phyloP scores from a whole-genome alignment of 1,284 basidiomycete genomes.

The Spongispora temasekensis region DNA sequence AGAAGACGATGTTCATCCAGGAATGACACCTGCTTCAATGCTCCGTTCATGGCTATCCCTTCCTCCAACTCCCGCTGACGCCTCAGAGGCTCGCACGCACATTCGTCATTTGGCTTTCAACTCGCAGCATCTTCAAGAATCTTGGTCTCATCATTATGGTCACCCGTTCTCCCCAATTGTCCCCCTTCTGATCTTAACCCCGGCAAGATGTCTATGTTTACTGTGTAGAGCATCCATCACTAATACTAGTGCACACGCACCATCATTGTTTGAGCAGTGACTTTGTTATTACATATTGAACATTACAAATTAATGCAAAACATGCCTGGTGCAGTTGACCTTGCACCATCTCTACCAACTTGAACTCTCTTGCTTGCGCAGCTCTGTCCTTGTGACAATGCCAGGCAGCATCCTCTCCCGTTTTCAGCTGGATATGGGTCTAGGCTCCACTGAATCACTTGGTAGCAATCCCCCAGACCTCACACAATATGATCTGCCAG shows the following conservation, averaged over 20 bases:
- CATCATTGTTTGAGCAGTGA: too few relatives aligned
- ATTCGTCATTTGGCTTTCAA: slow-evolving; percentile 94
- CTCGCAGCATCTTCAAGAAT: slow-evolving; percentile 86
- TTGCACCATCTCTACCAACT: too few relatives aligned
- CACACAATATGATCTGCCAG: too few relatives aligned
- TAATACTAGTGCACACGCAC: too few relatives aligned
- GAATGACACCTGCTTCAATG: slow-evolving; percentile 48
- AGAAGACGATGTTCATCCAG: slow-evolving; percentile 38
- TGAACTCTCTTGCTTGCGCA: background rate
- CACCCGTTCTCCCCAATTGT: slow-evolving; percentile 92
- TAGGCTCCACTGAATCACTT: background rate
- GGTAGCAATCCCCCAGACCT: background rate
- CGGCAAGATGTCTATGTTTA: slow-evolving; percentile 90
- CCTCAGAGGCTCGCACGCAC: slow-evolving; percentile 80
- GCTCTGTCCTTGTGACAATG: background rate
- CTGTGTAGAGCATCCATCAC: slow-evolving; percentile 33
- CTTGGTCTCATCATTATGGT: slow-evolving; percentile 97
- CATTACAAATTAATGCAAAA: too few relatives aligned
- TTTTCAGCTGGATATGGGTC: background rate
- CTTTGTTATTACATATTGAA: too few relatives aligned
- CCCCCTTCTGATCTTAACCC: slow-evolving; percentile 91
- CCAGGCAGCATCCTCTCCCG: background rate
- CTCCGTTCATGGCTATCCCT: too few relatives aligned
- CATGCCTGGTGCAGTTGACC: too few relatives aligned
- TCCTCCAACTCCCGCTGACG: slow-evolving; percentile 59